Conservation (phyloP, 345 rosid species). For the Hirschfeldia incana region DNA sequence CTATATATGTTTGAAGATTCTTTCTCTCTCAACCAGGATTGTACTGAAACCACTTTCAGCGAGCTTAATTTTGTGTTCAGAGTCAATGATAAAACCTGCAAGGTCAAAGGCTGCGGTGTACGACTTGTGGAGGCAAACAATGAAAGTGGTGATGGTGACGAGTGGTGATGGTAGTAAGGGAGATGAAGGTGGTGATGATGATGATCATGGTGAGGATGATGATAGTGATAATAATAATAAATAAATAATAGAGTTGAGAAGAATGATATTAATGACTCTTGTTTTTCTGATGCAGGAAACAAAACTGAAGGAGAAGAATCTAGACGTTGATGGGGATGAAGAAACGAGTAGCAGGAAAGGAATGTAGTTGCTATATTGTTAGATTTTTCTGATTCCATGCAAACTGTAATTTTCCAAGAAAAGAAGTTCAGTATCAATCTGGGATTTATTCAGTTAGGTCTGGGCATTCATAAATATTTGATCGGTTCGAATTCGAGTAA, state of each 20-base stretch:
- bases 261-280: not conserved
- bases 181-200: not conserved
- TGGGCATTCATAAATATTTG: too few species aligned
- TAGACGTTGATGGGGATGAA: too few species aligned
- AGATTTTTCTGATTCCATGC: too few species aligned
- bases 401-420: too few species aligned
- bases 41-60: not conserved
- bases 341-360: too few species aligned
- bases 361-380: too few species aligned
- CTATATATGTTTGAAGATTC: not conserved
- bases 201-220: not conserved
- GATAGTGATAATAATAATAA: too few species aligned
- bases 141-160: not conserved
- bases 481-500: too few species aligned
- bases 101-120: constrained; percentile 12
- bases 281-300: too few species aligned
- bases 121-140: not conserved
- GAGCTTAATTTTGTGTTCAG: not conserved
- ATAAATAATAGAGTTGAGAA: not conserved
- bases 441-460: too few species aligned
- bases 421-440: too few species aligned
- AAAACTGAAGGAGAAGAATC: too few species aligned
- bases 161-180: not conserved
- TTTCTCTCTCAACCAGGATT: not conserved
- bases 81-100: not conserved